Conservation (phyloP, 1,284 basidiomycete species). For the Naganishia cerealis region DNA sequence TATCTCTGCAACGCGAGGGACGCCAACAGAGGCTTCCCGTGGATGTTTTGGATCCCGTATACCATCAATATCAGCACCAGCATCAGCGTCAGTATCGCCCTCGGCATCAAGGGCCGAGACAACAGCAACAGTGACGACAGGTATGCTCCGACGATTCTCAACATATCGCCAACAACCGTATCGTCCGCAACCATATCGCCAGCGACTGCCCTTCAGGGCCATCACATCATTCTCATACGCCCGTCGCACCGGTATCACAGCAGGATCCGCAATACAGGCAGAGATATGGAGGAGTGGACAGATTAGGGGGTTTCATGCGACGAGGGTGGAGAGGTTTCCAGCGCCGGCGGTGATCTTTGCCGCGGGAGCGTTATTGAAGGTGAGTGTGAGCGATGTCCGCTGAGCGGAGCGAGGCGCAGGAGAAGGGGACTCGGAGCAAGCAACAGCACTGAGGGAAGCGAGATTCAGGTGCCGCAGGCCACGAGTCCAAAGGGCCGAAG, state of each 20-base stretch:
- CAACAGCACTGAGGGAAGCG: no score
- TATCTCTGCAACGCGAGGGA: not conserved
- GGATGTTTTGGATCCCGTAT: not conserved
- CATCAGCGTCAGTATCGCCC: not conserved
- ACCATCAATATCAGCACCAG: not conserved
- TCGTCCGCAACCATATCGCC: not conserved
- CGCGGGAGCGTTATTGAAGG: conserved; percentile 47
- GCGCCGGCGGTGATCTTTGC: conserved; percentile 51
- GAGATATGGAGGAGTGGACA: not conserved
- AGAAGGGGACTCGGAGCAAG: not conserved
- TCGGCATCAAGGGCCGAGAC: not conserved
- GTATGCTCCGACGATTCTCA: no score
- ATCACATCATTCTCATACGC: not conserved
- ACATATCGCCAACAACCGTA: not conserved
- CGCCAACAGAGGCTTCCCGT: not conserved
- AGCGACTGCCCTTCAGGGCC: not conserved
- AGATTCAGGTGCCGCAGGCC: no score
- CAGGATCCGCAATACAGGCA: not conserved
- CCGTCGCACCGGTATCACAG: not conserved
- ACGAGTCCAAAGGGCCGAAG: no score
- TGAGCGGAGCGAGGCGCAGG: not conserved
- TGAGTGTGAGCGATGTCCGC: conserved; percentile 29
- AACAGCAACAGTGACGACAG: not conserved
- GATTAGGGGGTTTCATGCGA: conserved; percentile 43
- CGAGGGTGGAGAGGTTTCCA: conserved; percentile 39